These are phyloP conservation scores for Turritis glabra DNA, from an alignment of 345 rosid genomes.

Conservation along the genomic window DNA sequence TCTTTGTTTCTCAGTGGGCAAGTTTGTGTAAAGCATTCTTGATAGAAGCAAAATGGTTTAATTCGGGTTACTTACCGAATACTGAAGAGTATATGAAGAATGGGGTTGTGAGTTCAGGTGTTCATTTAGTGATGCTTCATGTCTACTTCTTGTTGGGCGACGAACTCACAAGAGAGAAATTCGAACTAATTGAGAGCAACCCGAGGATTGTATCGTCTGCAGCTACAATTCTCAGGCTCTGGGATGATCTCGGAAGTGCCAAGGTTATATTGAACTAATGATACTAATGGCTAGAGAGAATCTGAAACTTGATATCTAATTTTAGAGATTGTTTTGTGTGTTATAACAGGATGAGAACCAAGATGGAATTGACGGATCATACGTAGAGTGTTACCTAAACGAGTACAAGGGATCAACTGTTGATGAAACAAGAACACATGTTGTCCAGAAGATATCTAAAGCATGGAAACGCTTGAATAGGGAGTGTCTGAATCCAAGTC, in stretches of 20 bases:
- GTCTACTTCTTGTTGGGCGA: constrained; percentile 53
- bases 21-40: constrained; percentile 55
- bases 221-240: constrained; percentile 55
- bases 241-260: constrained; percentile 70
- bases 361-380: constrained; percentile 62
- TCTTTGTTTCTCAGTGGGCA: constrained; percentile 50
- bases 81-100: constrained; percentile 57
- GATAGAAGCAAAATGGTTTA: constrained; percentile 64
- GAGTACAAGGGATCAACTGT: constrained; percentile 37
- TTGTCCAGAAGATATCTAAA: constrained; percentile 42
- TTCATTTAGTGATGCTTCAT: constrained; percentile 48
- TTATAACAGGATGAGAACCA: constrained; percentile 55
- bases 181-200: constrained; percentile 37
- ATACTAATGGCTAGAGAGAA: background rate
- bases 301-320: background rate
- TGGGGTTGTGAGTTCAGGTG: constrained; percentile 62
- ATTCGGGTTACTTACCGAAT: constrained; percentile 37
- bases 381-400: constrained; percentile 52
- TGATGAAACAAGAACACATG: constrained; percentile 44
- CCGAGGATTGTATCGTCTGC: constrained; percentile 45
- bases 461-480: constrained; percentile 60
- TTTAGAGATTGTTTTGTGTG: background rate
- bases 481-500: constrained; percentile 40
- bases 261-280: constrained; percentile 35
- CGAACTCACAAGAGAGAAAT: constrained; percentile 33